A percentile compares a stretch with the other conserved stretches of the same genome.
Evolutionary conservation across 345 rosid genomes (phyloP).

Genomic region (Streptanthus diversifolius): DNA sequence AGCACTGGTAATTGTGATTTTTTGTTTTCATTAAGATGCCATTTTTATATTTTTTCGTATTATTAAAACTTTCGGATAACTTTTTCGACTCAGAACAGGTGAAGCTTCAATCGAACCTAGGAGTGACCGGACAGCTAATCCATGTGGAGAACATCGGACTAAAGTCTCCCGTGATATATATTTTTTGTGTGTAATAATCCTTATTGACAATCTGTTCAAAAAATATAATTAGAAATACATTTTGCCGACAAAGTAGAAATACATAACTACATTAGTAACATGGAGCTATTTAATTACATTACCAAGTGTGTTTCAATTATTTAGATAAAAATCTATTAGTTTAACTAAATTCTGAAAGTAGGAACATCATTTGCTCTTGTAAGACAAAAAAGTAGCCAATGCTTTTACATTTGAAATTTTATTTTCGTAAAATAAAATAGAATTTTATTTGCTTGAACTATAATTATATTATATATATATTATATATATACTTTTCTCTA

Average conservation of each 20-base stretch:
- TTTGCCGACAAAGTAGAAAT: slow-evolving; percentile 1
- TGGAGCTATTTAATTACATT: not conserved
- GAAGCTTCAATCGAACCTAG: not conserved
- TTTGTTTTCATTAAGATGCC: not conserved
- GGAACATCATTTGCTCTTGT: not conserved
- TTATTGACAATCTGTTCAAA: not conserved
- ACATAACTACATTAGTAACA: not conserved
- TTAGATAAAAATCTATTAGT: not conserved
- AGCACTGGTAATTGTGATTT: not conserved
- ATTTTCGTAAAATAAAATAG: not conserved
- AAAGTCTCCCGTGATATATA: not conserved
- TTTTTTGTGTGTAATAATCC: not conserved
- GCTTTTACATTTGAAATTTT: not conserved
- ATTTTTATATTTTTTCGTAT: not conserved
- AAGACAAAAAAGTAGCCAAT: not conserved
- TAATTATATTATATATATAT: no score
- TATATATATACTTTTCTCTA: no score
- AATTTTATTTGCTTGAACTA: not conserved
- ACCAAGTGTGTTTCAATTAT: not conserved
- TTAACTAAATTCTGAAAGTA: not conserved
- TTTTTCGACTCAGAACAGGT: not conserved
- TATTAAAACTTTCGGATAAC: not conserved
- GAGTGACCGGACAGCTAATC: slow-evolving; percentile 6
- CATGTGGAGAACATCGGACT: slow-evolving; percentile 13
- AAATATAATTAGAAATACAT: not conserved